These are phyloP conservation scores for Oryza brachyantha DNA, from an alignment of 176 grass and related monocot genomes.

Conservation along the genomic window DNA sequence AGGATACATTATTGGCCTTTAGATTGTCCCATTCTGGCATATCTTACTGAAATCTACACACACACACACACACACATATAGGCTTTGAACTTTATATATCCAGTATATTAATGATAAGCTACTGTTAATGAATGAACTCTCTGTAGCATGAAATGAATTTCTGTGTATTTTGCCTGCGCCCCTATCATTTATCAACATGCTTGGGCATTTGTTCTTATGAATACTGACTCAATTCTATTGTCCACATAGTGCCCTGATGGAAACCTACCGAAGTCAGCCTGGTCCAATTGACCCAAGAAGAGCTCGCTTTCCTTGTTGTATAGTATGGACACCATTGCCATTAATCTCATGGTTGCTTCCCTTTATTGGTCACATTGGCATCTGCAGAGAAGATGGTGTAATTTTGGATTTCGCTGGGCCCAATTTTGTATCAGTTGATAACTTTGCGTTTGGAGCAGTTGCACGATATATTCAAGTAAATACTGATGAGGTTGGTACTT, in stretches of 20 bases:
- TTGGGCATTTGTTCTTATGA: not conserved
- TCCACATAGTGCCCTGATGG: slow-evolving; percentile 41
- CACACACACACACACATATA: too few relatives aligned
- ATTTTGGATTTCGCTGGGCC: slow-evolving; percentile 93
- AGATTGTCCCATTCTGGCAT: not conserved
- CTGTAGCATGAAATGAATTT: not conserved
- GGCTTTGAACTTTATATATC: too few relatives aligned
- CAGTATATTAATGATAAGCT: not conserved
- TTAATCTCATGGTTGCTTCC: slow-evolving; percentile 91
- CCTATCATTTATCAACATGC: not conserved
- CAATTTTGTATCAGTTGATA: slow-evolving; percentile 86
- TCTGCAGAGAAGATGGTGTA: slow-evolving; percentile 92
- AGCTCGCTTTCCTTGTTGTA: slow-evolving; percentile 79
- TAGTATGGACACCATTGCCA: slow-evolving; percentile 94
- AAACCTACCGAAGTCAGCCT: slow-evolving; percentile 30
- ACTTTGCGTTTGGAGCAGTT: slow-evolving; percentile 86
- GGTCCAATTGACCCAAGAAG: slow-evolving; percentile 65
- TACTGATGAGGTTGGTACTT: slow-evolving; percentile 58
- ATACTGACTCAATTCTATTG: not conserved
- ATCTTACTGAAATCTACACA: too few relatives aligned
- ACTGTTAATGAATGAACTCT: not conserved
- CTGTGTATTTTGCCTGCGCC: slow-evolving; percentile 8
- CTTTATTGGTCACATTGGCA: slow-evolving; percentile 91
- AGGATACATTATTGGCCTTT: not conserved
- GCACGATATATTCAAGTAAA: slow-evolving; percentile 75